Evolutionary conservation across 2,329 filamentous ascomycete genomes (phyloP).

Genomic region (Aspergillus sp.): DNA sequence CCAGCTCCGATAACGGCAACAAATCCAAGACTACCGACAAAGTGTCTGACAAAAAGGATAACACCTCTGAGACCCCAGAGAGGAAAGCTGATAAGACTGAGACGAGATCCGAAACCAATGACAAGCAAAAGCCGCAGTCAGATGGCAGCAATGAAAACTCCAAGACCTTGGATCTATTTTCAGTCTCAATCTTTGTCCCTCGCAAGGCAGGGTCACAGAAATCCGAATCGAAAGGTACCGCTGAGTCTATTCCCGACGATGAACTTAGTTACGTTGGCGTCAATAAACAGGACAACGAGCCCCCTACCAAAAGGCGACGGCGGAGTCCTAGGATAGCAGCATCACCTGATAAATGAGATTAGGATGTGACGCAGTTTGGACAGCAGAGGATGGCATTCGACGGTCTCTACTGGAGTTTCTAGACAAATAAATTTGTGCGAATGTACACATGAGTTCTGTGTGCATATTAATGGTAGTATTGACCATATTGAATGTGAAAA

Average conservation of each 20-base stretch:
- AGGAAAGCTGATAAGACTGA: neutral
- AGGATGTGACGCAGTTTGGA: neutral
- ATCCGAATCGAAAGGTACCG: neutral
- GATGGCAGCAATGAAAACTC: slow-evolving; percentile 1
- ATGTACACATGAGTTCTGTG: neutral
- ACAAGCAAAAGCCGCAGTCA: slow-evolving; percentile 36
- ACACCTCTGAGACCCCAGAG: neutral
- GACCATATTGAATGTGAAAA: neutral
- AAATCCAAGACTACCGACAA: neutral
- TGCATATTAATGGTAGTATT: slow-evolving; percentile 23
- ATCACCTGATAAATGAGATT: neutral
- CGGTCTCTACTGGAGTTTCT: neutral
- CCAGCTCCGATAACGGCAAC: slow-evolving; percentile 17
- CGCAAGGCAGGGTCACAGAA: slow-evolving; percentile 17
- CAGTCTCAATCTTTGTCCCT: slow-evolving; percentile 34
- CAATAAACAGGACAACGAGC: slow-evolving; percentile 27
- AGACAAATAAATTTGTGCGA: neutral
- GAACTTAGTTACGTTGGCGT: slow-evolving; percentile 21
- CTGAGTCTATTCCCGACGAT: slow-evolving; percentile 12
- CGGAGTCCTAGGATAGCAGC: slow-evolving; percentile 25
- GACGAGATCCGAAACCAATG: slow-evolving; percentile 5
- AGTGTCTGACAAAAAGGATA: slow-evolving; percentile 3
- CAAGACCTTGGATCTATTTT: slow-evolving; percentile 28
- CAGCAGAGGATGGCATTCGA: neutral
- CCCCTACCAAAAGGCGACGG: slow-evolving; percentile 36